Evolutionary conservation across 257 asterid species (phyloP).

Genomic region (Gardenia jasminoides): DNA sequence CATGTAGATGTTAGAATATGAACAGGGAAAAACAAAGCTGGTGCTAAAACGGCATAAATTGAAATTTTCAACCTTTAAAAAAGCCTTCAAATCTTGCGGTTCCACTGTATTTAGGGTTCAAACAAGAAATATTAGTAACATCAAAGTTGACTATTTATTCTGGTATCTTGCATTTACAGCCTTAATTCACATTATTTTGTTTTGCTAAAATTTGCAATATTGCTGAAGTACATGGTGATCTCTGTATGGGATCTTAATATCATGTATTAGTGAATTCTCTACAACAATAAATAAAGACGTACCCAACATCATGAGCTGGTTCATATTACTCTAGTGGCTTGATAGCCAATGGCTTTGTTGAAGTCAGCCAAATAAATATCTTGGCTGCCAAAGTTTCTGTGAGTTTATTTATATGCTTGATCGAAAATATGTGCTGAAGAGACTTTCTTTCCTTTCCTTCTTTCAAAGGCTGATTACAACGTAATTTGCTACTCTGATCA

Average conservation of each 20-base stretch:
- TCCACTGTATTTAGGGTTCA: background rate
- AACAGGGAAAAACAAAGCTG: background rate
- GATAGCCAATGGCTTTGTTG: background rate
- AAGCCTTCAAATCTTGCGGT: background rate
- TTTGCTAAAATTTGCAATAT: background rate
- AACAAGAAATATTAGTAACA: background rate
- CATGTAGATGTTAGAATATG: background rate
- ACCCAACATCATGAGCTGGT: background rate
- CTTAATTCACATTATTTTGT: too few relatives aligned
- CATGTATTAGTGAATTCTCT: background rate
- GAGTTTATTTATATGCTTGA: background rate
- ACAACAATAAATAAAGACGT: too few relatives aligned
- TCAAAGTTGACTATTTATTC: background rate
- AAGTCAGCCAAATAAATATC: background rate
- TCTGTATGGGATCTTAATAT: too few relatives aligned
- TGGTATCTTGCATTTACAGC: background rate
- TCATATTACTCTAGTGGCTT: background rate
- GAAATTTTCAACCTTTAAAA: too few relatives aligned
- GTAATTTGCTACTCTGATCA: constrained; percentile 83
- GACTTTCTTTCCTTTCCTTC: background rate
- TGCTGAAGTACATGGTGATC: background rate
- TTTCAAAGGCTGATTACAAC: constrained; percentile 76
- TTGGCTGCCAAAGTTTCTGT: background rate
- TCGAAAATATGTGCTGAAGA: background rate
- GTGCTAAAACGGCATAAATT: too few relatives aligned